Percentiles rank a stretch among this genome's conserved stretches.
phyloP scores from a whole-genome alignment of 2,329 filamentous ascomycete genomes.

The Helminthosporium solani region DNA sequence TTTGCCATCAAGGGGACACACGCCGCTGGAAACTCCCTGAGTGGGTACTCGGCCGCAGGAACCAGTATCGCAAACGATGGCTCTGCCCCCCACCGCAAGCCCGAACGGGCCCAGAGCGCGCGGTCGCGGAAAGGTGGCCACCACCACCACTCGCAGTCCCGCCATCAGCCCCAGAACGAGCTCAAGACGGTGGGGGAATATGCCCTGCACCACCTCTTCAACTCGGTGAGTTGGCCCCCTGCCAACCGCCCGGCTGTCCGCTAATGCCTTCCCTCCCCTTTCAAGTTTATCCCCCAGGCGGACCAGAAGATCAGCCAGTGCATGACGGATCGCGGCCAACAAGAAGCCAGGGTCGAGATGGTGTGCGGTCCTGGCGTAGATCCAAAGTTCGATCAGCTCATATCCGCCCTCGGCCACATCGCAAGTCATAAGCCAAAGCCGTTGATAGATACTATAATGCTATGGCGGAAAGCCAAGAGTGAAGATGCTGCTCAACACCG shows the following conservation, averaged over 20 bases:
- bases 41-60: constrained; percentile 11
- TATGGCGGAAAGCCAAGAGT: constrained; percentile 95
- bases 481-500: constrained; percentile 64
- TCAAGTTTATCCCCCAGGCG: constrained; percentile 96
- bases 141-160: constrained; percentile 69
- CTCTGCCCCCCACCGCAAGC: constrained; percentile 33
- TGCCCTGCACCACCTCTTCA: constrained; percentile 93
- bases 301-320: constrained; percentile 93
- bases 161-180: constrained; percentile 67
- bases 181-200: constrained; percentile 96
- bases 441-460: constrained; percentile 94
- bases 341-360: constrained; percentile 79
- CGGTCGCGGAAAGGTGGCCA: constrained; percentile 74
- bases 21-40: constrained; percentile 7
- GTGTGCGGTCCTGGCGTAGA: constrained; percentile 91
- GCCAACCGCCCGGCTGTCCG: background rate
- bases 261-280: constrained; percentile 40
- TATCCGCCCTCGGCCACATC: constrained; percentile 90
- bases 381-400: constrained; percentile 87
- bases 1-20: constrained; percentile 34
- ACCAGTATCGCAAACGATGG: constrained; percentile 15
- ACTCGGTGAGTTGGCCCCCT: constrained; percentile 68
- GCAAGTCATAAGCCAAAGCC: constrained; percentile 92
- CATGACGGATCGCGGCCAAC: constrained; percentile 74
- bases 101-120: constrained; percentile 51